Base-by-base conservation (phyloP, 1,284 basidiomycete genomes). In the Rhodofomes roseus region DNA sequence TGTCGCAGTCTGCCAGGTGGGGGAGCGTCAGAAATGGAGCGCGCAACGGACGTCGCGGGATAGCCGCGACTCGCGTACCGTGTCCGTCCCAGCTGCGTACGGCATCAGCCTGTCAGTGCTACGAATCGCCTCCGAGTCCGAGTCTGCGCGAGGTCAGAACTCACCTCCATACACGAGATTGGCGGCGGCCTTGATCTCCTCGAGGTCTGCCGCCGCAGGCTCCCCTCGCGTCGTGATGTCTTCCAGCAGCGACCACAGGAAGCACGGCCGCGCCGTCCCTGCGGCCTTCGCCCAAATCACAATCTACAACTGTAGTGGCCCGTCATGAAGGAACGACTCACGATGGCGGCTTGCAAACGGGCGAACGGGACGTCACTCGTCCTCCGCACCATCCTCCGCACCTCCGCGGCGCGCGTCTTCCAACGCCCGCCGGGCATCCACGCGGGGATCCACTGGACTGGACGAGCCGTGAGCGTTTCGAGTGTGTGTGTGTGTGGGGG, bases 1-100 rank as follows among this genome's bases (percentile, higher is more conserved):
- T 14, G 76, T 72, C 18, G 74, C 70, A 2, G 78, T 81, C 80
- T 81, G 36, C 31, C n/a, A n/a, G 16, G n/a, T 16, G 25, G 4
- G 34, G 1, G 18, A 51, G 6, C 2, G n/a, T n/a, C n/a, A n/a
- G n/a, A n/a, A n/a, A n/a, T n/a, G n/a, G n/a, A n/a, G n/a, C n/a
- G n/a, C n/a, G n/a, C n/a, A n/a, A n/a, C n/a, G n/a, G n/a, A n/a
- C n/a, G n/a, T n/a, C n/a, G n/a, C n/a, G n/a, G n/a, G 7, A 23
- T 14, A 9, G 7, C 7, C 20, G 43, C 23, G 18, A 36, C 29
- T 4, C 4, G 25, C 29, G n/a, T 16, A 70, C 66, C 39, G 70
- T 69, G 18, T 71, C 70, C 2, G 62, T 62, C n/a, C 65, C 70
- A 36, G 65, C 70, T 70, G 14, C 20, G 37, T 14, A 14, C 37